Base-by-base conservation (phyloP, 768 basidiomycete genomes). In the Calocera viscosa region DNA sequence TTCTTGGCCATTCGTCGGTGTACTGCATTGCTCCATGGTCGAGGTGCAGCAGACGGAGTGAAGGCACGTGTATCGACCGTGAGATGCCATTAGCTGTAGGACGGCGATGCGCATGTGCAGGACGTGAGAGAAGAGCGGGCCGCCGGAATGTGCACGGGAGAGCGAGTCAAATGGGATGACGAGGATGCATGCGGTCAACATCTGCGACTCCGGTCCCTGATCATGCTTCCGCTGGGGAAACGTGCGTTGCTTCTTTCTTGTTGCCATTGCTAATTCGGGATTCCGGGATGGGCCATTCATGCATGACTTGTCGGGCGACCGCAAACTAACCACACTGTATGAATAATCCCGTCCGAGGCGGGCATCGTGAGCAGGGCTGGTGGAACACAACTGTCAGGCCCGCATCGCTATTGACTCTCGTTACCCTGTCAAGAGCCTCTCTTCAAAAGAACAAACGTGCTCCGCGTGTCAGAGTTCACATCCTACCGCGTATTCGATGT, bases 171-270 rank as follows among this genome's bases (percentile, higher is more conserved):
- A 32, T 26, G 10, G 10, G 53, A 60, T 32, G 53, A 60, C 26
- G 14, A 10, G 5, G 53, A 7, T 12, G 24, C 53, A 32, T 60
- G 24, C 53, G 53, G 53, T 7, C 43, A 47, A 24, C 43, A 47
- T 3, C 43, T 47, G 16, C 43, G 5, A 7, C 24, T 11, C 35
- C 5, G 26, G 53, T 60, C 53, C 53, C 53, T 60, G 53, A 60
- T 2, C 53, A 60, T 60, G 53, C 30, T 60, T 47, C 43, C 53
- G 24, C 5, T 32, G 53, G 11, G 26, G 14, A 19, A 60, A 60
- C 53, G 53, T 60, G 53, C 53, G 53, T 32, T 60, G 53, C 53
- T 60, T 26, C 30, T 60, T 60, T 19, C 53, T 14, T 60, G 53
- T 16, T 26, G 16, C 43, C 30, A 22, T 26, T 32, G 53, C 14